A percentile compares a stretch with the other conserved stretches of the same genome.
phyloP scores from a whole-genome alignment of 116 monocot species.

The Thalassia testudinum region DNA sequence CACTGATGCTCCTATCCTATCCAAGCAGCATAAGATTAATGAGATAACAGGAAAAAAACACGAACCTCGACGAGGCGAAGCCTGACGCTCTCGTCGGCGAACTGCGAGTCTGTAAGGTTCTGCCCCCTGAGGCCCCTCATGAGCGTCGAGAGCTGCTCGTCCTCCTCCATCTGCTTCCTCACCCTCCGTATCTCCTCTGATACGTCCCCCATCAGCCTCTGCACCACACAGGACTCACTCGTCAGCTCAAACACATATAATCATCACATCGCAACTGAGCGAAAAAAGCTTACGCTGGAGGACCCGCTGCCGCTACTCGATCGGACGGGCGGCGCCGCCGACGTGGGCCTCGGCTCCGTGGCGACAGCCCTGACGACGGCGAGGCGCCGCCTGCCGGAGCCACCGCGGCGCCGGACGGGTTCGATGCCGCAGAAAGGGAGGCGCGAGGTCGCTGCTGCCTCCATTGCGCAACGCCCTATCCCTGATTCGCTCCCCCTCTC shows the following conservation, averaged over 20 bases:
- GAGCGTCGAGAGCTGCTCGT: slow-evolving; percentile 73
- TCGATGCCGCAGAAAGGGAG: slow-evolving; percentile 32
- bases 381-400: not conserved
- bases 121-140: slow-evolving; percentile 94
- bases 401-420: slow-evolving; percentile 12
- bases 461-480: not conserved
- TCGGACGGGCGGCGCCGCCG: not conserved
- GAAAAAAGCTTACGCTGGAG: slow-evolving; percentile 21
- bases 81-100: slow-evolving; percentile 67
- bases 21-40: too few species aligned
- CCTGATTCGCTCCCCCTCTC: too few species aligned
- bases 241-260: not conserved
- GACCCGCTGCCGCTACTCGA: slow-evolving; percentile 17
- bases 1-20: too few species aligned
- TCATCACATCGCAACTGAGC: not conserved
- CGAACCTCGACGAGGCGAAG: slow-evolving; percentile 90
- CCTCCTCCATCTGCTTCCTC: slow-evolving; percentile 91
- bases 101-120: slow-evolving; percentile 77
- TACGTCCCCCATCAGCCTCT: slow-evolving; percentile 52
- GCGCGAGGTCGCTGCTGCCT: slow-evolving; percentile 9
- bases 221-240: slow-evolving; percentile 5
- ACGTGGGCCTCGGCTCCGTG: slow-evolving; percentile 22
- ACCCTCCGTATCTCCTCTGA: slow-evolving; percentile 86
- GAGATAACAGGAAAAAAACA: too few species aligned
- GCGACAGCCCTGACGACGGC: slow-evolving; percentile 28